phyloP scores from a whole-genome alignment of 768 basidiomycete species.

The Naganishia antarctica region DNA sequence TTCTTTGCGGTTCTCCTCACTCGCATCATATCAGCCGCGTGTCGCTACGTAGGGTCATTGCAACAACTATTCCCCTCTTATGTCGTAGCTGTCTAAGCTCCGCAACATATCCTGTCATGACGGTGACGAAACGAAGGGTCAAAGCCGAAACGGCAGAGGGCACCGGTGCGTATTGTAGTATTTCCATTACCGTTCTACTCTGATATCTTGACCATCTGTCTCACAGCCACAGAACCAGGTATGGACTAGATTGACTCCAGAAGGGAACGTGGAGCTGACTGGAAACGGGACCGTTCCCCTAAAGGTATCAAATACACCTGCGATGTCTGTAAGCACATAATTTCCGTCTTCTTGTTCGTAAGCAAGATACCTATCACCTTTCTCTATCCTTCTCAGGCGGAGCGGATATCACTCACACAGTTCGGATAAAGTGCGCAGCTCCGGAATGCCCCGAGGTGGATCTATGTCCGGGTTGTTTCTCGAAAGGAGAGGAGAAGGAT shows the following conservation, averaged over 20 bases:
- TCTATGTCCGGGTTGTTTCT: conserved; percentile 88
- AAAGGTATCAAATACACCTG: conserved; percentile 48
- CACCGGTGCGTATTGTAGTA: conserved; percentile 31
- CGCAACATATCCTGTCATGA: conserved; percentile 33
- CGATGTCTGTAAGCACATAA: conserved; percentile 45
- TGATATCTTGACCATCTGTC: neutral
- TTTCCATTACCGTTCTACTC: neutral
- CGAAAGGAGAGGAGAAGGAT: conserved; percentile 79
- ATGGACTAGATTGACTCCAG: neutral
- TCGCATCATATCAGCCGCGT: too few species aligned
- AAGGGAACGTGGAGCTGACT: neutral
- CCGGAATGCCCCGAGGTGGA: conserved; percentile 69
- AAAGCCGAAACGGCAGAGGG: conserved; percentile 37
- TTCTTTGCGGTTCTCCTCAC: too few species aligned
- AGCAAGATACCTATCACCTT: neutral
- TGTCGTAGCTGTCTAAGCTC: neutral
- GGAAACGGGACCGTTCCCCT: neutral
- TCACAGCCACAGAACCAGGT: conserved; percentile 41
- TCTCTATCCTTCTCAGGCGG: conserved; percentile 50
- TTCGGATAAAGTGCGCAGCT: conserved; percentile 90
- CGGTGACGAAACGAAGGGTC: conserved; percentile 44
- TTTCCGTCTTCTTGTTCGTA: neutral
- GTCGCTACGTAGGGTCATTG: too few species aligned
- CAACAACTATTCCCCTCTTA: too few species aligned
- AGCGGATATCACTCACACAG: conserved; percentile 89